Evolutionary conservation across 1,139 yeast species (phyloP).

Genomic region (Diutina neorugosa): DNA sequence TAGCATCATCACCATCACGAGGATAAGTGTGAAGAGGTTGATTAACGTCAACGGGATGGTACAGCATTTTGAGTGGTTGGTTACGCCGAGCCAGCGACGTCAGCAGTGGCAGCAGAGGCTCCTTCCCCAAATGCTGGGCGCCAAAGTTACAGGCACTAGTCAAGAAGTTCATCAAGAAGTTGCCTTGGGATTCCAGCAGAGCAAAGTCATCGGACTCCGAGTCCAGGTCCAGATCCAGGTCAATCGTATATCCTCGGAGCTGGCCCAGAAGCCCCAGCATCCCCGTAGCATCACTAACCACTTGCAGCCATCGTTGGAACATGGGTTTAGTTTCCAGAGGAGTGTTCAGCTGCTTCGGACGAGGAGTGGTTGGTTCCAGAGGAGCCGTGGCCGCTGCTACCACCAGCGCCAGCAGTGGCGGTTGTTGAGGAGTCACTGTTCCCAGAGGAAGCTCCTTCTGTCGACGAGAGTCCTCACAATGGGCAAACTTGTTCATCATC

Average conservation of each 20-base stretch:
- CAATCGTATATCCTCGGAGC: not conserved
- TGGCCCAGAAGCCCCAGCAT: not conserved
- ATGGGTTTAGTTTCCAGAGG: not conserved
- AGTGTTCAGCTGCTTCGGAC: not conserved
- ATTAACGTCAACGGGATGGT: not conserved
- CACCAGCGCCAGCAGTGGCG: not conserved
- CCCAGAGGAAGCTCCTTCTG: not conserved
- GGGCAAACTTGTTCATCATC: not conserved
- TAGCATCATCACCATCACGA: not conserved
- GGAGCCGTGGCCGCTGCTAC: not conserved
- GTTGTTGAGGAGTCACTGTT: not conserved
- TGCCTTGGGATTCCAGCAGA: conserved; percentile 1
- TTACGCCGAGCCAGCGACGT: not conserved
- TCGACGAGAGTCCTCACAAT: not conserved
- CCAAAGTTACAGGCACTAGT: not conserved
- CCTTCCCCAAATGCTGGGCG: not conserved
- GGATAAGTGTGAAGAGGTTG: not conserved
- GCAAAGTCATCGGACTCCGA: not conserved
- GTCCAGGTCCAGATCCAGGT: not conserved
- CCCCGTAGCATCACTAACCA: not conserved
- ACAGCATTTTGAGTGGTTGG: not conserved
- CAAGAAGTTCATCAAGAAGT: not conserved
- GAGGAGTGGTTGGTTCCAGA: not conserved
- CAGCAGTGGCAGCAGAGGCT: not conserved
- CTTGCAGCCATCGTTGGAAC: not conserved